Evolutionary conservation across 495 filamentous ascomycete species (phyloP), one percentile per base, ranked within the genome.

Genomic region (Aspergillus sclerotiicarbonarius): DNA sequence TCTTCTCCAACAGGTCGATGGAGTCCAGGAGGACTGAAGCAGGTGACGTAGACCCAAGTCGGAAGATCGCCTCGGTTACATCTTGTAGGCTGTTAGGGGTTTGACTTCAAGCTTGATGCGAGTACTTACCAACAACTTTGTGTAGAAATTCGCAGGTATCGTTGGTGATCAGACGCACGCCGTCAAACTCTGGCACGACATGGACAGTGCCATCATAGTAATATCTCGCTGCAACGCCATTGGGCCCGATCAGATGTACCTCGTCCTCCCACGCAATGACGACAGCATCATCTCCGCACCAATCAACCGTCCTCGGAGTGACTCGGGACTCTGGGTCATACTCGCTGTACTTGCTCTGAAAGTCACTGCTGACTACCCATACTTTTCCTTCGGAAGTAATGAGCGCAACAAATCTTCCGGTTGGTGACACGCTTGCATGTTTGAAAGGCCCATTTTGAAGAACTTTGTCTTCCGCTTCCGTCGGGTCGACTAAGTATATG

Each of bases 191-290:
- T 4, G 92, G 84, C 31, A 97, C 75, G 8, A 98, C 79, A 76
- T 98, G 94, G 16, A 98, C 87, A 58, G 90, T 87, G 32, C 86
- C 87, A 68, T 98, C 91, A 65, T 98, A 98, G 58, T 89, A 95
- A 66, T 90, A 84, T 80, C 84, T 86, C 33, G 91, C 82, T 41
- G 90, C 82, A 10, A 87, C 84, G 39, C 90, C 91, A 49, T 86
- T 87, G 0, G 91, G 91, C 1, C 92, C 92, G 54, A 98, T 88
- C 45, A 98, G 80, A 67, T 97, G 94, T n/a, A 98, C 87, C 64
- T 98, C 94, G 72, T 98, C 94, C 63, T 96, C 94, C 94, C 94
- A 98, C 13, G 91, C 91, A 58, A 98, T 84, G 46, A 96, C 86
- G 8, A 97, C 91, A 7, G 91, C 90, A 72, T 97, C 91, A 58